phyloP scores from a whole-genome alignment of 2,329 filamentous ascomycete genomes.

The Fusarium citri region DNA sequence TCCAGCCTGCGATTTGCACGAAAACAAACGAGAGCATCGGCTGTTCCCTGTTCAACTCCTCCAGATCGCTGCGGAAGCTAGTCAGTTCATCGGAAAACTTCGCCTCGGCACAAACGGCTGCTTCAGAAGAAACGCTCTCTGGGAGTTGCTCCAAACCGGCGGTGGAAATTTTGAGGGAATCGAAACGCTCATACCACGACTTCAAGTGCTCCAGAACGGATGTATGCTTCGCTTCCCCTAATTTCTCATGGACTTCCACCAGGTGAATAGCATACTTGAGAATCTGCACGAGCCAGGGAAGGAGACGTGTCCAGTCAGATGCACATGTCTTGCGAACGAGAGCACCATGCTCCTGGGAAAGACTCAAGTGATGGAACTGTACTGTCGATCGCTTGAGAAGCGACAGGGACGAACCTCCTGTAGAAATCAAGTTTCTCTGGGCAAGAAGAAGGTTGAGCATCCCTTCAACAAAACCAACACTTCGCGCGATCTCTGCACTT shows the following conservation, averaged over 20 bases:
- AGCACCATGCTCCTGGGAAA: conserved; percentile 39
- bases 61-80: conserved; percentile 56
- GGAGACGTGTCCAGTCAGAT: conserved; percentile 44
- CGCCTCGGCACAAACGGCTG: conserved; percentile 49
- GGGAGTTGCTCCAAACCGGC: conserved; percentile 63
- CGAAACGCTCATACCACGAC: conserved; percentile 63
- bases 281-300: conserved; percentile 76
- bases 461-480: conserved; percentile 88
- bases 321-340: conserved; percentile 34
- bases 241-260: conserved; percentile 73
- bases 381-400: conserved; percentile 54
- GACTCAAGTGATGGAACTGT: conserved; percentile 53
- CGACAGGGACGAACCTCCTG: conserved; percentile 52
- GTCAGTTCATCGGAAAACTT: conserved; percentile 53
- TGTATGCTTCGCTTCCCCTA: conserved; percentile 66
- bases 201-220: conserved; percentile 59
- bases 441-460: conserved; percentile 74
- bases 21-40: conserved; percentile 74
- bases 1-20: conserved; percentile 75
- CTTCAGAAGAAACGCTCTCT: conserved; percentile 58
- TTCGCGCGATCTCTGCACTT: conserved; percentile 80
- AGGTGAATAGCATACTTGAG: conserved; percentile 71
- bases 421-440: conserved; percentile 67
- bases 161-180: conserved; percentile 56
- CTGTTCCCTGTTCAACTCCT: conserved; percentile 52